phyloP scores from a whole-genome alignment of 2,329 filamentous ascomycete species.

The Fusarium illudens region DNA sequence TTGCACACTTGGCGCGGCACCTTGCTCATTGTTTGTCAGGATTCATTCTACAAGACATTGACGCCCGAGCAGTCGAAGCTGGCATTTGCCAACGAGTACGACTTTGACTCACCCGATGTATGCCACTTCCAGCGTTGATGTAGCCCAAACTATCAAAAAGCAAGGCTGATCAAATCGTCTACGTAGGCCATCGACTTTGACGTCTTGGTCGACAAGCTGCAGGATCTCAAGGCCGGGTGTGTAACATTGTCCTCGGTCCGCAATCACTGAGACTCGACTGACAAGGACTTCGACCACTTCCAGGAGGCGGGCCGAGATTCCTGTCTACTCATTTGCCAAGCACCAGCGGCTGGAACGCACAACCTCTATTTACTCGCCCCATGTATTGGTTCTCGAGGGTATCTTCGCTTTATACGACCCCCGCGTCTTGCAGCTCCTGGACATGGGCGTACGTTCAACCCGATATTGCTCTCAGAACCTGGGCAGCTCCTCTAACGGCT shows the following conservation, averaged over 20 bases:
- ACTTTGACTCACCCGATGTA: constrained; percentile 90
- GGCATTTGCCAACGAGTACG: constrained; percentile 91
- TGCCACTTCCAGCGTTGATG: constrained; percentile 17
- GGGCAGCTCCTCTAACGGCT: constrained; percentile 8
- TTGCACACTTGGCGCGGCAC: neutral
- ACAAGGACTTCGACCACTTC: constrained; percentile 12
- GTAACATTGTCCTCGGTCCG: constrained; percentile 30
- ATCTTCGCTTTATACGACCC: constrained; percentile 94
- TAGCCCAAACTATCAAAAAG: neutral
- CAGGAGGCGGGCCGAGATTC: constrained; percentile 88
- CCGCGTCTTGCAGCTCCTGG: constrained; percentile 83
- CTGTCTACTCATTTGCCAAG: constrained; percentile 93
- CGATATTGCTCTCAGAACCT: neutral
- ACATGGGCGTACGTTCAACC: constrained; percentile 75
- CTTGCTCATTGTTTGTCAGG: constrained; percentile 61
- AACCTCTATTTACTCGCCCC: constrained; percentile 92
- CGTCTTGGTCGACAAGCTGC: constrained; percentile 78
- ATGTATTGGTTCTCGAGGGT: constrained; percentile 93
- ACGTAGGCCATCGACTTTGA: constrained; percentile 88
- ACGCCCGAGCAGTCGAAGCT: constrained; percentile 78
- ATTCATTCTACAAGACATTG: constrained; percentile 96
- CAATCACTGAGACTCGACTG: constrained; percentile 4
- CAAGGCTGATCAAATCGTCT: constrained; percentile 2
- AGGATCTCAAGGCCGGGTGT: constrained; percentile 91
- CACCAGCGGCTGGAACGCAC: constrained; percentile 83